These are phyloP conservation scores for Exophiala spinifera DNA, from an alignment of 2,329 filamentous ascomycete species.

Conservation along the genomic window DNA sequence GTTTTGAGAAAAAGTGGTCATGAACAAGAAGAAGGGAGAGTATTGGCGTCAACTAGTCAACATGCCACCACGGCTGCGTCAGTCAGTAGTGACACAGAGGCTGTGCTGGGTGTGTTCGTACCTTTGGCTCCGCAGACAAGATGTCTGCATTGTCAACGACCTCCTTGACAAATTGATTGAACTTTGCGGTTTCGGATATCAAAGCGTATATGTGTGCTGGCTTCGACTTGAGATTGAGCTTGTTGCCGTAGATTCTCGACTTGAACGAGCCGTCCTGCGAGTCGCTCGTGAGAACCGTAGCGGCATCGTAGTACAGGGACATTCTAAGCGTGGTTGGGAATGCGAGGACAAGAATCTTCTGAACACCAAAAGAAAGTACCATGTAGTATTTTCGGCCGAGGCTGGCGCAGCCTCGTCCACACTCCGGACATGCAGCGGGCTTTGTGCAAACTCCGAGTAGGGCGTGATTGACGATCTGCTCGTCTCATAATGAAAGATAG, in stretches of 20 bases:
- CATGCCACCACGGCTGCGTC: slow-evolving; percentile 34
- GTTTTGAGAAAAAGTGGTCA: slow-evolving; percentile 77
- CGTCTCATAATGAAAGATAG: background rate
- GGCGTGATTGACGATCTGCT: background rate
- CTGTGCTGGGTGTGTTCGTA: slow-evolving; percentile 38
- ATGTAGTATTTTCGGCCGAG: too few relatives aligned
- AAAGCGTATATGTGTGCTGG: slow-evolving; percentile 84
- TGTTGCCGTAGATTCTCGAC: slow-evolving; percentile 71
- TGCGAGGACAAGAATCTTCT: too few relatives aligned
- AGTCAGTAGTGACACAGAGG: slow-evolving; percentile 34
- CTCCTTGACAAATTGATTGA: slow-evolving; percentile 80
- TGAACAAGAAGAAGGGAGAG: slow-evolving; percentile 80
- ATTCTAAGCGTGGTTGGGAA: slow-evolving; percentile 47
- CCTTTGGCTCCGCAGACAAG: slow-evolving; percentile 79
- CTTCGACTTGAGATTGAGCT: slow-evolving; percentile 70
- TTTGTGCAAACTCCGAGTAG: too few relatives aligned
- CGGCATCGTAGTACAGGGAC: slow-evolving; percentile 94
- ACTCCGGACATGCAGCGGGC: too few relatives aligned
- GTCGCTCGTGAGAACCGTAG: slow-evolving; percentile 62
- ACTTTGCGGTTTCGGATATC: slow-evolving; percentile 83
- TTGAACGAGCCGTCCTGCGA: slow-evolving; percentile 73
- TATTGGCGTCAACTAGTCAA: slow-evolving; percentile 68
- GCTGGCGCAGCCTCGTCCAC: too few relatives aligned
- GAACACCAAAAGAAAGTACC: background rate
- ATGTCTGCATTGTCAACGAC: slow-evolving; percentile 80